phyloP scores from a whole-genome alignment of 2,329 filamentous ascomycete species.

The Verticillium klebahnii region DNA sequence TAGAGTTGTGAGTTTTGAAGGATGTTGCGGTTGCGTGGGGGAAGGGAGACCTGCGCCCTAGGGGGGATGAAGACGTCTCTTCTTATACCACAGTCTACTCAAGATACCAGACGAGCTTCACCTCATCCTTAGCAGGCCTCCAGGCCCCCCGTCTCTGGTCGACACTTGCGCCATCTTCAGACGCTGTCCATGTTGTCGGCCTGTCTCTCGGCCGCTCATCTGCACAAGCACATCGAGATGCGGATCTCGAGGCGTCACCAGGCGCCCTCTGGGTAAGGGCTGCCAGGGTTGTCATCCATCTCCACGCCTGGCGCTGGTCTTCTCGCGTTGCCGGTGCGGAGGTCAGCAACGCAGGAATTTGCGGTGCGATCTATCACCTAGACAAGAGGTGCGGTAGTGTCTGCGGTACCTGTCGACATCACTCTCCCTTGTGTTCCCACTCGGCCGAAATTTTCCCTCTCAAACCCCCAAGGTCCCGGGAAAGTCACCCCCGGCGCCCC shows the following conservation, averaged over 20 bases:
- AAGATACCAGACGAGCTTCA: not conserved
- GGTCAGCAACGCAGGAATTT: not conserved
- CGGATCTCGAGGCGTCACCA: not conserved
- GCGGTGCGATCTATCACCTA: not conserved
- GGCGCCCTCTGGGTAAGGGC: not conserved
- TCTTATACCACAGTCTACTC: constrained; percentile 5
- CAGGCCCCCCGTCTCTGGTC: not conserved
- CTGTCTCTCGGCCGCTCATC: not conserved
- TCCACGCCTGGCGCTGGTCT: not conserved
- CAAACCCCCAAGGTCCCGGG: not conserved
- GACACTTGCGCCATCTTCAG: not conserved
- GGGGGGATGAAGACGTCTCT: constrained; percentile 3
- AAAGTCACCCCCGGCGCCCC: not conserved
- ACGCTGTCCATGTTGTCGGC: not conserved
- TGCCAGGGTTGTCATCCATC: not conserved
- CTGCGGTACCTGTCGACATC: not conserved
- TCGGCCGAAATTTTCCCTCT: not conserved
- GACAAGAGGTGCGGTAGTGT: too few species aligned
- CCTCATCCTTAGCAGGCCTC: not conserved
- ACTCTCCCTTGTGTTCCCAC: not conserved
- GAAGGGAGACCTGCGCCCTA: not conserved
- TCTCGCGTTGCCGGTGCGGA: not conserved
- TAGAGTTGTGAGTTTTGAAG: not conserved
- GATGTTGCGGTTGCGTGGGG: constrained; percentile 5
- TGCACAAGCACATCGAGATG: not conserved